Conservation (phyloP, 176 grass and related monocot species). For the Aegilops sharonensis region DNA sequence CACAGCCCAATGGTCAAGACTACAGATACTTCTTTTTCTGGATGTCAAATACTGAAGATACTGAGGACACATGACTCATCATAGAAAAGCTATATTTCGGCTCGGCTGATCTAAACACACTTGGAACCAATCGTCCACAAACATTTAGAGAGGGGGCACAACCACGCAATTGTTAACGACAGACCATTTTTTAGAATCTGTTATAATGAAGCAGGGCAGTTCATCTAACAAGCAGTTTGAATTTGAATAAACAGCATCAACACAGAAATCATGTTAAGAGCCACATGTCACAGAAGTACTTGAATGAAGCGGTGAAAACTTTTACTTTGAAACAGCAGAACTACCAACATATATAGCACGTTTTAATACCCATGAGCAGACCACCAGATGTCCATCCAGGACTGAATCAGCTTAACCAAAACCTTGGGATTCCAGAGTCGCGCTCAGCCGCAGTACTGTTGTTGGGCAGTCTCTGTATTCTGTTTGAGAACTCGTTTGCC, state of each 20-base stretch:
- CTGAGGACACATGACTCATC: neutral
- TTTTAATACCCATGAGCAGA: slow-evolving; percentile 17
- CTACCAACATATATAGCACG: neutral
- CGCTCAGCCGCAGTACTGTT: slow-evolving; percentile 54
- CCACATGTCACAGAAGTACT: neutral
- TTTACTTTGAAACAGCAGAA: neutral
- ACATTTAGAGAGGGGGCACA: neutral
- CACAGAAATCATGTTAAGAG: neutral
- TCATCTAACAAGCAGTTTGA: neutral
- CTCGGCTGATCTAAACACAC: neutral
- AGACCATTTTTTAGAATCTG: neutral
- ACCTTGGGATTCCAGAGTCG: slow-evolving; percentile 53
- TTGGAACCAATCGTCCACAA: neutral
- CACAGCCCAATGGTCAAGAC: neutral
- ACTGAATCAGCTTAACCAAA: slow-evolving; percentile 70
- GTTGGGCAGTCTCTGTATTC: slow-evolving; percentile 89
- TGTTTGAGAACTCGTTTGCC: slow-evolving; percentile 89
- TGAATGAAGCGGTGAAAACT: neutral
- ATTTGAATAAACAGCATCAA: neutral
- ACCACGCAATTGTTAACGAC: neutral
- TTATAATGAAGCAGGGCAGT: neutral
- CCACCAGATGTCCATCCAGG: slow-evolving; percentile 9
- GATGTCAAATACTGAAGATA: neutral
- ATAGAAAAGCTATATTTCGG: neutral
- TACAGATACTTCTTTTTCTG: neutral